Percentiles rank a stretch among this genome's conserved stretches.
Conservation (phyloP, 306 rosid species). For the Cicer cuneatum region DNA sequence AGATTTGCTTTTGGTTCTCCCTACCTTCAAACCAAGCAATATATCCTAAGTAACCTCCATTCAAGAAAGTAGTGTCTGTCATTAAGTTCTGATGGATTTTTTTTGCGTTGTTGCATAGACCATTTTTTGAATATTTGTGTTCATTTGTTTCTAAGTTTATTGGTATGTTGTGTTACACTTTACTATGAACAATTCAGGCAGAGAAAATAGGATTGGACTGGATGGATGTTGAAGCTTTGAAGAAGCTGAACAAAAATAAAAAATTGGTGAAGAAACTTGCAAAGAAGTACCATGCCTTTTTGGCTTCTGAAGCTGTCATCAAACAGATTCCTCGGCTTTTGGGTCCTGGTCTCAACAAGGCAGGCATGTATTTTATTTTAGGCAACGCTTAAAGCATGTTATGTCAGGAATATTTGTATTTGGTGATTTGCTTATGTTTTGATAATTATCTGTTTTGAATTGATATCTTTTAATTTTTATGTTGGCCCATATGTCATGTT, state of each 20-base stretch:
- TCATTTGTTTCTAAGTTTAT: neutral
- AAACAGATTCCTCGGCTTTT: constrained; percentile 91
- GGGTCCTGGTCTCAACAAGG: constrained; percentile 95
- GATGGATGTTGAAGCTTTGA: constrained; percentile 84
- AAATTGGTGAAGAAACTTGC: constrained; percentile 83
- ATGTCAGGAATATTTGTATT: too few relatives aligned
- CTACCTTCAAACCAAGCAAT: too few relatives aligned
- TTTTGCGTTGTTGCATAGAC: neutral
- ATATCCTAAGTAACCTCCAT: neutral
- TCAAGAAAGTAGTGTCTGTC: neutral
- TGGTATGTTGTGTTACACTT: neutral
- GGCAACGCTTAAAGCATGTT: too few relatives aligned
- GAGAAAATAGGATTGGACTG: constrained; percentile 76
- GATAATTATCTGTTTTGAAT: neutral
- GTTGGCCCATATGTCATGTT: neutral
- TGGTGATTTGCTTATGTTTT: neutral
- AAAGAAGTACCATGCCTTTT: constrained; percentile 81
- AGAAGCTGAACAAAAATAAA: constrained; percentile 86
- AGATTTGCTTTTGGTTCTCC: too few relatives aligned
- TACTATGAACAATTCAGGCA: constrained; percentile 60
- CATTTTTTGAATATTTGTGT: neutral
- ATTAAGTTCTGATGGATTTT: neutral
- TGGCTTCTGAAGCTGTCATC: constrained; percentile 89
- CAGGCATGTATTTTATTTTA: constrained; percentile 58
- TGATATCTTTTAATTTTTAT: neutral